Conservation (phyloP, 2,329 filamentous ascomycete species). For the Endothia cerciana region DNA sequence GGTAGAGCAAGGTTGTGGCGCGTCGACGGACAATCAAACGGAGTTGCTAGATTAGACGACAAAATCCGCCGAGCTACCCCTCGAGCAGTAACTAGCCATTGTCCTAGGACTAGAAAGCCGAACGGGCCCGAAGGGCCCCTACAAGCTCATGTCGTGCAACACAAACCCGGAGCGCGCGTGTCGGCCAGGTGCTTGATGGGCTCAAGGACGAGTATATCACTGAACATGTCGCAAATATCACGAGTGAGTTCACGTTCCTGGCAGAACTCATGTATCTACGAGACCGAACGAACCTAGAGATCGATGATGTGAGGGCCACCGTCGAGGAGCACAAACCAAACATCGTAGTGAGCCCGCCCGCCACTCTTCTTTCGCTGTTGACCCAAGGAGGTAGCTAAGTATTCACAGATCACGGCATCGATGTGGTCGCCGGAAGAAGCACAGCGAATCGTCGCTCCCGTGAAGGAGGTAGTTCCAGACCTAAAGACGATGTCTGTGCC, state of each 20-base stretch:
- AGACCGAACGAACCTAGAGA: constrained; percentile 10
- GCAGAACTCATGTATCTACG: too few species aligned
- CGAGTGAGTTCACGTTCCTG: constrained; percentile 48
- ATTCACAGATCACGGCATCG: constrained; percentile 36
- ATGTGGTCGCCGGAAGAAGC: constrained; percentile 52
- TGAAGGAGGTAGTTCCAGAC: constrained; percentile 46
- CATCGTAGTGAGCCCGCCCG: not conserved
- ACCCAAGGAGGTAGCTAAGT: too few species aligned
- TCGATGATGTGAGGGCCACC: not conserved
- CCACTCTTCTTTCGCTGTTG: not conserved
- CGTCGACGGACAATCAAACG: not conserved
- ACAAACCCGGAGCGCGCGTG: constrained; percentile 66
- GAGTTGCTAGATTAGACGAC: too few species aligned
- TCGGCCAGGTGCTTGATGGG: constrained; percentile 63
- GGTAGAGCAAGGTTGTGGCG: not conserved
- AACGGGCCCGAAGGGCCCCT: constrained; percentile 55
- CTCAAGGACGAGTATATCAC: constrained; percentile 68
- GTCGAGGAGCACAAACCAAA: constrained; percentile 15
- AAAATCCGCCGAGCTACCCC: too few species aligned
- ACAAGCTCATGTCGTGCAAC: constrained; percentile 69
- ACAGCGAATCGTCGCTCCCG: constrained; percentile 47
- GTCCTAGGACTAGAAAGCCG: not conserved
- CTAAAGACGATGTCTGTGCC: constrained; percentile 55
- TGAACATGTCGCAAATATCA: constrained; percentile 63
- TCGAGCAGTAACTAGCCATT: too few species aligned